A percentile compares a stretch with the other conserved stretches of the same genome.
These are phyloP conservation scores for Candida pini DNA, from an alignment of 805 yeast species.

Conservation along the genomic window DNA sequence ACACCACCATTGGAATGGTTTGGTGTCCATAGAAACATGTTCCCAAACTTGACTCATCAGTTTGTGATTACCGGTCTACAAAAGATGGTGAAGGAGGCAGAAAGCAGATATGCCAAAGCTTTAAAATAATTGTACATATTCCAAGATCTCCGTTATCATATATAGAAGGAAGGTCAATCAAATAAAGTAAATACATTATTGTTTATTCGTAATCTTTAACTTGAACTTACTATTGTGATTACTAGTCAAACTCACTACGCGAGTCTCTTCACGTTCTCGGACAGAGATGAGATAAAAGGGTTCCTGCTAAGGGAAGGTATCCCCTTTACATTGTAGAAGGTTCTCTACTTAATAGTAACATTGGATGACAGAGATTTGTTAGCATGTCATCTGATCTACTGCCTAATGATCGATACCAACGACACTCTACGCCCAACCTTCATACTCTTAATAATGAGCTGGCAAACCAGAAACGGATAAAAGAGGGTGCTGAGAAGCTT, in stretches of 20 bases:
- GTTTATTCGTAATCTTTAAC: too few relatives aligned
- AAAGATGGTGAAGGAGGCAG: conserved; percentile 65
- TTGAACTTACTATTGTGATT: too few relatives aligned
- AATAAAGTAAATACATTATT: too few relatives aligned
- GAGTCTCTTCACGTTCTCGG: too few relatives aligned
- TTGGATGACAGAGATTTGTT: neutral
- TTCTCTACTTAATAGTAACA: too few relatives aligned
- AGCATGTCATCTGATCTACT: neutral
- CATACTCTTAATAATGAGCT: conserved; percentile 1
- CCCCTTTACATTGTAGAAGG: too few relatives aligned
- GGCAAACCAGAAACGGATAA: conserved; percentile 1
- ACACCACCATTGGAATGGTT: conserved; percentile 99
- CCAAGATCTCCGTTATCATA: too few relatives aligned
- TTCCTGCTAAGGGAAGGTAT: too few relatives aligned
- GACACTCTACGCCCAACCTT: conserved; percentile 1
- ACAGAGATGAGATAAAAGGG: too few relatives aligned
- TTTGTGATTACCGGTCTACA: conserved; percentile 69
- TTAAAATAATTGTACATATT: conserved; percentile 29
- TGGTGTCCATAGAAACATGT: conserved; percentile 80
- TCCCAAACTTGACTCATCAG: conserved; percentile 86
- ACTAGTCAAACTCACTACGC: too few relatives aligned
- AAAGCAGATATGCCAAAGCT: conserved; percentile 42
- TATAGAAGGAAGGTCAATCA: too few relatives aligned
- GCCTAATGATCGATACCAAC: neutral
- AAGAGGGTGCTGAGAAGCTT: conserved; percentile 1